These are phyloP conservation scores for Cucumis hystrix DNA, from an alignment of 306 rosid species.

Conservation along the genomic window DNA sequence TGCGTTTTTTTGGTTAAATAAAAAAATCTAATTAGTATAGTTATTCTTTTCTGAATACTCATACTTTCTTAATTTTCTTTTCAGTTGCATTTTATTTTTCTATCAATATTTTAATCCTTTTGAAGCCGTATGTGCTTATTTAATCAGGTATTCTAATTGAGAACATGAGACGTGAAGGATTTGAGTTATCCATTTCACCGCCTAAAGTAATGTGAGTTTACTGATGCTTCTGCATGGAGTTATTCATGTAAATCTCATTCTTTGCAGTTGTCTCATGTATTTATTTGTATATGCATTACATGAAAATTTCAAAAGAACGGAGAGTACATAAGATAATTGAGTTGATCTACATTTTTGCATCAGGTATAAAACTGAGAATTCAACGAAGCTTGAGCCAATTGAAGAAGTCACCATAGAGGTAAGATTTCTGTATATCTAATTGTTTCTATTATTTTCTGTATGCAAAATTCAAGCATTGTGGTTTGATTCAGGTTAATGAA, in stretches of 20 bases:
- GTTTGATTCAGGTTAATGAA: constrained; percentile 57
- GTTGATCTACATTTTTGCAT: constrained; percentile 9
- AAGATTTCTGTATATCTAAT: constrained; percentile 13
- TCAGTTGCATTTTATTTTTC: neutral
- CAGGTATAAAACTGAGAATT: constrained; percentile 79
- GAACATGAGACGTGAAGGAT: constrained; percentile 99
- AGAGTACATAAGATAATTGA: neutral
- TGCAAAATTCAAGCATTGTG: constrained; percentile 1
- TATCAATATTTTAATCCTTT: neutral
- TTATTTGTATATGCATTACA: neutral
- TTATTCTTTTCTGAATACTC: neutral
- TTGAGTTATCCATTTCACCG: constrained; percentile 88
- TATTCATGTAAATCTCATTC: neutral
- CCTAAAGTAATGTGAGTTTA: constrained; percentile 94
- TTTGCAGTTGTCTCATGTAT: neutral
- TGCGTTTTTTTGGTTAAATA: no score
- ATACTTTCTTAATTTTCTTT: neutral
- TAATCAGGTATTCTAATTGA: constrained; percentile 84
- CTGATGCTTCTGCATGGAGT: neutral
- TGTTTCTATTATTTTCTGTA: constrained; percentile 3
- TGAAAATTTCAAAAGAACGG: neutral
- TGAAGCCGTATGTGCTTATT: constrained; percentile 13
- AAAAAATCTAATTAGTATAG: neutral
- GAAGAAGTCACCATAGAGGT: constrained; percentile 97
- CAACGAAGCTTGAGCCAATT: constrained; percentile 79